Evolutionary conservation across 1,139 yeast species (phyloP), one percentile per base, ranked within the genome.

Genomic region (Kluyveromyces marxianus): DNA sequence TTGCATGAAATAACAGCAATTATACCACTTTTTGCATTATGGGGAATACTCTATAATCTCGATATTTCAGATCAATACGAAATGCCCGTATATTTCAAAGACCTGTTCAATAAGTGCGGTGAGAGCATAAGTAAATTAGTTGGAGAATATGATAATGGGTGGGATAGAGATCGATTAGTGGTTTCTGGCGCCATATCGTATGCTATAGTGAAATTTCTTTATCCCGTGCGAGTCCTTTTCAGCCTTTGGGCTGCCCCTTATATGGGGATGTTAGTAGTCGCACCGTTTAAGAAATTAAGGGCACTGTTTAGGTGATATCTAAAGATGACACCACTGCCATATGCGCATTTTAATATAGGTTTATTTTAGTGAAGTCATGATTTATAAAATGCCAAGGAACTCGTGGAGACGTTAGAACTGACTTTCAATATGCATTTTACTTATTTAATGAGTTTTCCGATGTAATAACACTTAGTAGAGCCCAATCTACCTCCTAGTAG

Each of bases 131-230:
- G 60, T 29, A 58, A 50, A 49, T 39, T 63, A 21, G 57, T 62
- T 5, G 62, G 60, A 4, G 56, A 61, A 29, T 50, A 54, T 30
- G 55, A 52, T 43, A 50, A 50, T 14, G 52, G 53, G 3, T 50
- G 51, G 26, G 62, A 62, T 42, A 55, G 52, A 40, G 53, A 56
- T 39, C 52, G 56, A 39, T 66, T 83, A 32, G 71, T 87, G 2
- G 68, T 80, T 55, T 90, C 89, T 47, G 97, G 97, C n/a, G 95
- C 96, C 0, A 78, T 87, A 41, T 83, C 97, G 0, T 90, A 84
- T 59, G 89, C 87, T 2, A 67, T 85, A 7, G 92, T 88, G 27
- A 90, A 88, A 60, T 59, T 69, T 5, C 41, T 63, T 4, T 64
- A 63, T 25, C 67, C 68, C 1, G 32, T 55, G 2, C 50, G 68